These are phyloP conservation scores for Calvatia gigantea DNA, from an alignment of 768 basidiomycete genomes.

Conservation along the genomic window DNA sequence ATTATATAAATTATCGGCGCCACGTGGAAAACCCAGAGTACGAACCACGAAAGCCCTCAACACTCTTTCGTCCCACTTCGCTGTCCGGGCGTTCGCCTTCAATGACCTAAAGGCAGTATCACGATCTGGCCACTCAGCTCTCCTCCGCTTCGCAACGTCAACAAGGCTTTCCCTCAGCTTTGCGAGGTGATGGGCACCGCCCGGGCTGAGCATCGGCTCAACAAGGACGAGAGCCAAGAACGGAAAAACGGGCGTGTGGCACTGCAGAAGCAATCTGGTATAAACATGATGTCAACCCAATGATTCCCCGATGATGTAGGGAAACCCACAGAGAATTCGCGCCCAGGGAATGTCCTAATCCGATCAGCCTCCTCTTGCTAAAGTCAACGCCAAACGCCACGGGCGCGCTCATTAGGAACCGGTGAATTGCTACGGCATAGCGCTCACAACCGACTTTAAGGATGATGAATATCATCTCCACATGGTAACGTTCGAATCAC, in stretches of 20 bases:
- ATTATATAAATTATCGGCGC: not conserved
- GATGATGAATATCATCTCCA: not conserved
- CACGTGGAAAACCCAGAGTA: conserved; percentile 6
- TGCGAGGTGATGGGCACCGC: conserved; percentile 37
- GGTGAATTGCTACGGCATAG: conserved; percentile 57
- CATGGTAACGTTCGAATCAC: conserved; percentile 16
- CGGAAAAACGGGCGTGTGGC: conserved; percentile 36
- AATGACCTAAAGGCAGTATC: conserved; percentile 18
- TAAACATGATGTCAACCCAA: not conserved
- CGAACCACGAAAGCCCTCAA: conserved; percentile 49
- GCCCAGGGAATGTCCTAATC: conserved; percentile 68
- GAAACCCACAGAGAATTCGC: conserved; percentile 56
- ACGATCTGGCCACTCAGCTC: conserved; percentile 48
- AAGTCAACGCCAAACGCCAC: conserved; percentile 45
- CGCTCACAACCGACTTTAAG: conserved; percentile 57
- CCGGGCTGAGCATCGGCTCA: conserved; percentile 62
- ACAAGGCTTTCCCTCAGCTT: conserved; percentile 41
- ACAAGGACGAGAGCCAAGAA: conserved; percentile 56
- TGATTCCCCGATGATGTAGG: not conserved
- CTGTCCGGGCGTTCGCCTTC: conserved; percentile 20
- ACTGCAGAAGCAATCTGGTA: conserved; percentile 54
- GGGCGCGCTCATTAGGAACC: conserved; percentile 41
- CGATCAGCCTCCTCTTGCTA: conserved; percentile 46
- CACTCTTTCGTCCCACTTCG: conserved; percentile 53
- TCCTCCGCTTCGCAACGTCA: conserved; percentile 43